Base-by-base conservation (phyloP, 306 rosid species). In the Begonia masoniana region DNA sequence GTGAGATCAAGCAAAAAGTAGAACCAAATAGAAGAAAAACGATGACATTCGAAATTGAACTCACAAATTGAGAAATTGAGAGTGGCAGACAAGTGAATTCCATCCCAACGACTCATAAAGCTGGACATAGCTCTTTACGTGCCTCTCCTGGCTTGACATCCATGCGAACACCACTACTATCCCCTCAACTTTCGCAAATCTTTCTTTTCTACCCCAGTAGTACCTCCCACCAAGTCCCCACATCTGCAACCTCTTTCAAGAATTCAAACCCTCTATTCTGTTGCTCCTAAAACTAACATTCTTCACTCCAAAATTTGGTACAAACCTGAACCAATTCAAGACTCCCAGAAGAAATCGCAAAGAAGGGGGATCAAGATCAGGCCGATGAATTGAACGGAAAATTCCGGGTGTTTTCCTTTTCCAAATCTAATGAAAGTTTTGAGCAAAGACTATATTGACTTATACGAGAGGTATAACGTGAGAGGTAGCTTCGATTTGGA, bases 171-270 rank as follows among this genome's bases (percentile, higher is more conserved):
- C 64, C 62, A 85, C 89, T 14, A 89, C 89, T 54, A 85, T 80
- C 46, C 97, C 95, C 53, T 82, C 82, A 3, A 68, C 67, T 60
- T 73, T 72, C 63, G 64, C 85, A 19, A 31, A 49, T 50, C 46
- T 55, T 46, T 82, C 69, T 62, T 78, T 85, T 60, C 85, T 78
- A 50, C 85, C 95, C 97, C 97, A 89, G 47, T 78, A 82, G 66
- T 67, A 85, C 58, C 80, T 68, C 41, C 95, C 94, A 19, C 95
- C 97, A 57, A 85, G 80, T 46, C 97, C 97, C 97, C 94, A 88
- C 97, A 89, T 85, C 72, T 43, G 54, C 50, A 51, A 58, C 43
- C 52, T 47, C 57, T 39, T 51, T 47, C 63, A 5, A 10, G 36
- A 60, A 24, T 35, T 39, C 43, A 51, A 50, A 56, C 49, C 49